phyloP scores from a whole-genome alignment of 352 stramenopile species.

The Phytophthora sp. region DNA sequence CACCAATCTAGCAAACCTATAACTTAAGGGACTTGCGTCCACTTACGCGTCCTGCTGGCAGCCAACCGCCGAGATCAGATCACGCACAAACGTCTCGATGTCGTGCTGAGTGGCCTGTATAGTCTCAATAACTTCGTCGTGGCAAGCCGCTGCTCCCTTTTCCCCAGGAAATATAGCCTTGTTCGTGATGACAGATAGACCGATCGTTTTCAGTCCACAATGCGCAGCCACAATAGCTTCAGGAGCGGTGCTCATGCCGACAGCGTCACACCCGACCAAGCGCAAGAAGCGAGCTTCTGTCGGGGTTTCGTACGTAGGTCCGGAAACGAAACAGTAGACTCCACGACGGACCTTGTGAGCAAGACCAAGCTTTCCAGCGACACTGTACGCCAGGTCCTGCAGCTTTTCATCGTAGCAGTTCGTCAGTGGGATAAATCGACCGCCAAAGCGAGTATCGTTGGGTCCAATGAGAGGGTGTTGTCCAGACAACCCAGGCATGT shows the following conservation, averaged over 20 bases:
- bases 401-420: conserved; percentile 92
- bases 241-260: conserved; percentile 96
- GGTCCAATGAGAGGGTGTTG: conserved; percentile 93
- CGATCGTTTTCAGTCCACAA: conserved; percentile 93
- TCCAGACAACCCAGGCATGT: conserved; percentile 90
- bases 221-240: conserved; percentile 95
- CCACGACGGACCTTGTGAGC: conserved; percentile 78
- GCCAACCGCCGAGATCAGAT: conserved; percentile 7
- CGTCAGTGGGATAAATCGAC: conserved; percentile 92
- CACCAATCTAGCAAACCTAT: not conserved
- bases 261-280: conserved; percentile 88
- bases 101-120: conserved; percentile 50
- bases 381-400: conserved; percentile 71
- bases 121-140: conserved; percentile 94
- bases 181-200: conserved; percentile 96
- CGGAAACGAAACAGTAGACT: conserved; percentile 96
- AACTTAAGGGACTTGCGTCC: not conserved
- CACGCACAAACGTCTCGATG: conserved; percentile 18
- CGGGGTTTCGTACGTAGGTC: conserved; percentile 95
- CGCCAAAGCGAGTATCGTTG: conserved; percentile 94
- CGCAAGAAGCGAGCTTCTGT: conserved; percentile 92
- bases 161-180: conserved; percentile 80
- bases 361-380: conserved; percentile 79
- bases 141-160: conserved; percentile 72
- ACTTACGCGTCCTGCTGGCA: not conserved